These are phyloP conservation scores for Symbiodinium pilosum DNA, from an alignment of 73 alveolate genomes.

Conservation along the genomic window DNA sequence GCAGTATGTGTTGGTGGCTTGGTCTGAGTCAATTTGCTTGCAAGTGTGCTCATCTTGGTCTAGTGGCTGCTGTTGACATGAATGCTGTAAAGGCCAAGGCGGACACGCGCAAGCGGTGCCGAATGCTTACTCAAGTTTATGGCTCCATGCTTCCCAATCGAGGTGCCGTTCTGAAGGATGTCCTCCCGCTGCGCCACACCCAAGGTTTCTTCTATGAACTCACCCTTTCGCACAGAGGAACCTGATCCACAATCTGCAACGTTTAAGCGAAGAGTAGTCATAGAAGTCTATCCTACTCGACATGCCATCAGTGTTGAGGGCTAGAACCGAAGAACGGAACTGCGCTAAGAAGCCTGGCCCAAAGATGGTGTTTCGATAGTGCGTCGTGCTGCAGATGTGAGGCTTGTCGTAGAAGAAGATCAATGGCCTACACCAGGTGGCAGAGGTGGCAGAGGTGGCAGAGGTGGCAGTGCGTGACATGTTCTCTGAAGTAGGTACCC, in stretches of 20 bases:
- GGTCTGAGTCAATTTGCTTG: too few species aligned
- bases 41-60: too few species aligned
- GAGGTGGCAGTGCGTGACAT: too few species aligned
- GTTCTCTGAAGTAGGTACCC: too few species aligned
- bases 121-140: too few species aligned
- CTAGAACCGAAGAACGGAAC: too few species aligned
- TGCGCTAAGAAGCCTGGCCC: slow-evolving; percentile 47
- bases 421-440: slow-evolving; percentile 33
- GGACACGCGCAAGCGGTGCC: not conserved
- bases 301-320: too few species aligned
- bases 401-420: slow-evolving; percentile 84
- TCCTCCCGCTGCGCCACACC: slow-evolving; percentile 82
- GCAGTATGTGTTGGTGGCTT: too few species aligned
- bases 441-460: not conserved
- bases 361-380: slow-evolving; percentile 2
- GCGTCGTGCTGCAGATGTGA: slow-evolving; percentile 55
- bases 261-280: too few species aligned
- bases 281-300: too few species aligned
- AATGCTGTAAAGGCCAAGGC: too few species aligned
- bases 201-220: slow-evolving; percentile 74
- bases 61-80: too few species aligned
- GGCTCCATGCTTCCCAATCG: not conserved
- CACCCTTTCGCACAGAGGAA: slow-evolving; percentile 60
- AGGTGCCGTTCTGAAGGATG: slow-evolving; percentile 36
- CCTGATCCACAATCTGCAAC: not conserved